Evolutionary conservation across 129 eudicot species (phyloP), one percentile per base, ranked within the genome.

Genomic region (Solidago caesia): DNA sequence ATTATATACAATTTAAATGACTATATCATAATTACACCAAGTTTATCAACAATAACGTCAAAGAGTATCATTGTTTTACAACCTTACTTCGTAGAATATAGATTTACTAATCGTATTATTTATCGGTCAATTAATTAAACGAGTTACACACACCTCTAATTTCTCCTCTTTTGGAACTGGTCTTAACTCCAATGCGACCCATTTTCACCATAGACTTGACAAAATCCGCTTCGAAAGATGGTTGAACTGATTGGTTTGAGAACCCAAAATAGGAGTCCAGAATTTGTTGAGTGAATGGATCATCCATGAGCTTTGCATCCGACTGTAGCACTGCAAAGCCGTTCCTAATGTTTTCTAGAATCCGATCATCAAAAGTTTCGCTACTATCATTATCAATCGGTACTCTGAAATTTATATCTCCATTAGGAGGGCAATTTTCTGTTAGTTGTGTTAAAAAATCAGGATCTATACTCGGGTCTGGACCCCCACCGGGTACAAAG

Each of bases 131-230:
- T 85, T 82, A 82, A 73, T 85, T 82, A 72, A 87, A 77, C 74
- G 86, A 29, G 48, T 76, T 58, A 79, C 97, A 92, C 29, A 86
- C 84, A 16, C 89, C 87, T 80, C 97, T 85, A 33, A 92, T 87
- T 8, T 77, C 80, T 25, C 97, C 97, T 29, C 90, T 89, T 60
- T 79, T 66, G 0, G 84, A 68, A 8, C 88, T 83, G 0, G 91
- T 92, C 76, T 79, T 73, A n/a, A 87, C 96, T 15, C 84, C 94
- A 52, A 89, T 80, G 2, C 88, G 81, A 15, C 96, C 96, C 97
- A 92, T 82, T 82, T 82, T 89, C 33, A 89, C 83, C 85, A 92
- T 92, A 3, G 97, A 82, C 8, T 43, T 57, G 0, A 83, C 90
- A 70, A 87, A 92, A 82, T 85, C 96, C 9, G 79, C 79, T 74